A percentile compares a stretch with the other conserved stretches of the same genome.
These are phyloP conservation scores for Thelonectria olida DNA, from an alignment of 2,329 filamentous ascomycete species.

Conservation along the genomic window DNA sequence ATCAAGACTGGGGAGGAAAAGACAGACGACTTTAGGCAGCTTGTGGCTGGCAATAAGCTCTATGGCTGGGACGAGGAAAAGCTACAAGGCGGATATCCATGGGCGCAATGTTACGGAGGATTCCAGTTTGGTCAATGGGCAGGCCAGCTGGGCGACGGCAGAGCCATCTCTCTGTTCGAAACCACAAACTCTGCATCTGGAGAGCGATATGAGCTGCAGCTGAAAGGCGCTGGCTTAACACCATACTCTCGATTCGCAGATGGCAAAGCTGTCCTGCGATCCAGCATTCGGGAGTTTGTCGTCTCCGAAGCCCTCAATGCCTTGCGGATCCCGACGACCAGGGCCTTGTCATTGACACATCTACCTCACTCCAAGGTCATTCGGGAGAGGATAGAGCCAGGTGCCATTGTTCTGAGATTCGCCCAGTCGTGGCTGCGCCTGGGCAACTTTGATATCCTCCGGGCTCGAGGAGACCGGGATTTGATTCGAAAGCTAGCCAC, in stretches of 20 bases:
- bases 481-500: conserved; percentile 79
- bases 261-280: conserved; percentile 90
- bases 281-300: conserved; percentile 92
- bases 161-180: conserved; percentile 95
- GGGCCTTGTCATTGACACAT: conserved; percentile 84
- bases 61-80: conserved; percentile 78
- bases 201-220: conserved; percentile 86
- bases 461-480: conserved; percentile 80
- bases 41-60: conserved; percentile 85
- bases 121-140: conserved; percentile 88
- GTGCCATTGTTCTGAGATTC: conserved; percentile 91
- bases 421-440: conserved; percentile 91
- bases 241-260: conserved; percentile 97
- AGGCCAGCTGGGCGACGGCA: conserved; percentile 92
- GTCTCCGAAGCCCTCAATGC: conserved; percentile 91
- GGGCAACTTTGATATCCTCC: conserved; percentile 94
- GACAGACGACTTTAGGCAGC: conserved; percentile 77
- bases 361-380: conserved; percentile 77
- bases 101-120: conserved; percentile 98
- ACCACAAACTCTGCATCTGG: conserved; percentile 77
- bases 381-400: conserved; percentile 85
- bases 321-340: conserved; percentile 84
- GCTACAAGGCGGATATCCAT: conserved; percentile 82
- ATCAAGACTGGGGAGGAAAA: conserved; percentile 74
- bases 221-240: conserved; percentile 93